Base-by-base conservation (phyloP, 306 rosid species). In the Hylodesmum podocarpum region DNA sequence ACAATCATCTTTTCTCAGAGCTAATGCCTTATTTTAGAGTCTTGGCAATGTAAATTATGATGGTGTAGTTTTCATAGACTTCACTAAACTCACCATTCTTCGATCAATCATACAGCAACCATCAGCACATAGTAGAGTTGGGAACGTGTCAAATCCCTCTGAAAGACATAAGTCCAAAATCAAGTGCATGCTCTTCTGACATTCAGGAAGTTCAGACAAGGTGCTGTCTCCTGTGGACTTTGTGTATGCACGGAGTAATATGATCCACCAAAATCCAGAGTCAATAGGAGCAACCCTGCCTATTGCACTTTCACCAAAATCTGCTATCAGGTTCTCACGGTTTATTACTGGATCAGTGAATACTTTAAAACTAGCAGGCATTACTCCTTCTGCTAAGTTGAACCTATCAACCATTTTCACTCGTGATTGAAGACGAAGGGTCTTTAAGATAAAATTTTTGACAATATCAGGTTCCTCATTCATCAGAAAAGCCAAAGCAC, bases 21-120 rank as follows among this genome's bases (percentile, higher is more conserved):
- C 4, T 39, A 58, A 68, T 16, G 67, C 28, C 81, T 61, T 11
- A 5, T 55, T 55, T 27, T 57, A 44, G 24, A 19, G 25, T 44
- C 15, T 27, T 37, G 50, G n/a, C 24, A 40, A 75, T 5, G 40
- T n/a, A 53, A 58, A 62, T 29, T 57, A 55, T 19, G 71, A 47
- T 53, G 59, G 5, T 51, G 41, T 77, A 28, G 39, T 57, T 57
- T 11, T 57, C 53, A 64, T 19, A 66, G 34, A 54, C 24, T 64
- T 13, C 28, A 16, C 69, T 66, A 59, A 78, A 47, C 89, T 73
- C 86, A 89, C 97, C 97, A 91, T 91, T 86, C 97, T 85, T 43
- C 97, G 88, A 84, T 91, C 97, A 76, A 91, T 89, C 94, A 91
- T 91, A 70, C 88, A 91, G 94, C 97, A 89, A 76, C 97, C 94